Evolutionary conservation across 495 filamentous ascomycete species (phyloP).

Genomic region (Staphylotrichum longicolle): DNA sequence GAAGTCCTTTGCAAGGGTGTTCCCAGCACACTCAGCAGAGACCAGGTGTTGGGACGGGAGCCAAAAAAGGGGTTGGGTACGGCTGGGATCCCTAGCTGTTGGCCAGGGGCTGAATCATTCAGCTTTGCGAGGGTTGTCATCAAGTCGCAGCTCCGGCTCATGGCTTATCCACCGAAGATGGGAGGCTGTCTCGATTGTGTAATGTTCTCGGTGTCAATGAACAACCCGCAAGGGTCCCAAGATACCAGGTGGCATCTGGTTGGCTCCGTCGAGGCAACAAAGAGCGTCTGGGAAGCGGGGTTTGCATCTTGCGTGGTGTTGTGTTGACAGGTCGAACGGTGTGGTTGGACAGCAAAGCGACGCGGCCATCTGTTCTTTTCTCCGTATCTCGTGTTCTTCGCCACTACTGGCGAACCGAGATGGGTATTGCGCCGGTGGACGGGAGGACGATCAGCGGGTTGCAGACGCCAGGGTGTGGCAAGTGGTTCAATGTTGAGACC

Average conservation of each 20-base stretch:
- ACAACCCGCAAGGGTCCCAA: neutral
- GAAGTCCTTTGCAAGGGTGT: too few relatives aligned
- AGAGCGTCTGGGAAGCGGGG: too few relatives aligned
- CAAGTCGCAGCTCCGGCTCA: too few relatives aligned
- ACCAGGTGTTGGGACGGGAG: neutral
- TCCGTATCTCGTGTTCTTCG: slow-evolving; percentile 10
- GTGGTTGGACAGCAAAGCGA: slow-evolving; percentile 1
- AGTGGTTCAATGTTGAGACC: neutral
- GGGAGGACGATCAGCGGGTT: slow-evolving; percentile 7
- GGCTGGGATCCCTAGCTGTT: neutral
- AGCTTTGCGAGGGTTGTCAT: neutral
- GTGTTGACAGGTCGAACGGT: neutral
- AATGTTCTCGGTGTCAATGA: slow-evolving; percentile 1
- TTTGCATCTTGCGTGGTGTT: neutral
- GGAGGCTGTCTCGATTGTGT: neutral
- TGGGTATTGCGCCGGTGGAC: slow-evolving; percentile 1
- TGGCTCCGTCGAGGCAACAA: too few relatives aligned
- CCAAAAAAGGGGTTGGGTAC: neutral
- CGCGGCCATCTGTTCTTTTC: neutral
- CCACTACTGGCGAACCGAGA: neutral
- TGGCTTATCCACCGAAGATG: neutral
- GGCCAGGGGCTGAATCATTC: neutral
- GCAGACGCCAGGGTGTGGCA: neutral
- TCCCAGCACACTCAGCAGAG: too few relatives aligned
- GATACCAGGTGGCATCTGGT: neutral